Evolutionary conservation across 805 yeast genomes (phyloP).

Genomic region (Starmera dryadoides): DNA sequence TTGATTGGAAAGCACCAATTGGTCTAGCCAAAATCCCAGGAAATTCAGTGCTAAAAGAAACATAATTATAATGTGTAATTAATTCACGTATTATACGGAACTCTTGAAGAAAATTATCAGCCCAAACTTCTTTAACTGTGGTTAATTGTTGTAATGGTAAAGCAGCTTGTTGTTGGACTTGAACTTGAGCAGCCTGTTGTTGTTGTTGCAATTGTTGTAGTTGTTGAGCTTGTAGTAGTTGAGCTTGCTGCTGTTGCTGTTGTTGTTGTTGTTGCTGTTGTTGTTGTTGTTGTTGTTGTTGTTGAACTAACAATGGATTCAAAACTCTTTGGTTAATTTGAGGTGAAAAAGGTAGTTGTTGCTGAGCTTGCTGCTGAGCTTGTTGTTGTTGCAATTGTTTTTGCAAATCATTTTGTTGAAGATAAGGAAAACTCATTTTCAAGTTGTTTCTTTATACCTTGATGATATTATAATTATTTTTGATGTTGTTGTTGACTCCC

Average conservation of each 20-base stretch:
- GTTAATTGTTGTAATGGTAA: conserved; percentile 34
- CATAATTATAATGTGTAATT: conserved; percentile 47
- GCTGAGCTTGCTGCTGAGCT: conserved; percentile 10
- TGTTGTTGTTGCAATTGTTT: conserved; percentile 12
- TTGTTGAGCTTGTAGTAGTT: conserved; percentile 1
- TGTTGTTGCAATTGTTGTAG: conserved; percentile 12
- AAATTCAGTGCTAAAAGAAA: conserved; percentile 82
- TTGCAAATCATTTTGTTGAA: conserved; percentile 9
- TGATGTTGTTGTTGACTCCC: too few species aligned
- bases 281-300: conserved; percentile 11
- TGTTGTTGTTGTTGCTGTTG: conserved; percentile 10
- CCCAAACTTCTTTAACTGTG: conserved; percentile 69
- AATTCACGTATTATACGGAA: conserved; percentile 54
- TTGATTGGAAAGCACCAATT: conserved; percentile 84
- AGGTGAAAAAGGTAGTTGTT: conserved; percentile 22
- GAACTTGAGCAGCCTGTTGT: conserved; percentile 4
- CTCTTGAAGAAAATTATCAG: conserved; percentile 59
- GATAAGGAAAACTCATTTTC: conserved; percentile 15
- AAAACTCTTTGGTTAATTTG: conserved; percentile 16
- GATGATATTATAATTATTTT: too few species aligned
- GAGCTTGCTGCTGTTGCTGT: conserved; percentile 5
- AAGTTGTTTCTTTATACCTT: not conserved
- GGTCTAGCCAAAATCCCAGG: conserved; percentile 97
- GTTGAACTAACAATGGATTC: conserved; percentile 11
- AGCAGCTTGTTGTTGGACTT: conserved; percentile 11